Percentiles rank a stretch among this genome's conserved stretches.
Conservation (phyloP, 192 early-diverging fungal species). For the Backusella westeae region DNA sequence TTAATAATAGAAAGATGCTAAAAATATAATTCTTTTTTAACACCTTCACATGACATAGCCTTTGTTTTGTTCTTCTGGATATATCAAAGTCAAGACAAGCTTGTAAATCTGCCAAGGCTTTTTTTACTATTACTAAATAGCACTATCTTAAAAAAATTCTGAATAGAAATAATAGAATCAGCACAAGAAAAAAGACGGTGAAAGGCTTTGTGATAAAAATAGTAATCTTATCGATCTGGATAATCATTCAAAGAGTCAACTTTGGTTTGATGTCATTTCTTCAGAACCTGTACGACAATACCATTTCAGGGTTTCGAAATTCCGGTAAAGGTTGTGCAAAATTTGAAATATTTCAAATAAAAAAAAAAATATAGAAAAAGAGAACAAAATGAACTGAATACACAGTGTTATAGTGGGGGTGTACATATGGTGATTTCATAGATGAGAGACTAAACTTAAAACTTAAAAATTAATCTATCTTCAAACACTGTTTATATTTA, state of each 20-base stretch:
- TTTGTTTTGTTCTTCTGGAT: neutral
- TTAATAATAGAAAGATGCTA: slow-evolving; percentile 1
- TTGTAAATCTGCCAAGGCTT: neutral
- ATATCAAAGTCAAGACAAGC: neutral
- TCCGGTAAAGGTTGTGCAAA: no score
- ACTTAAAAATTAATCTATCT: neutral
- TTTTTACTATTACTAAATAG: neutral
- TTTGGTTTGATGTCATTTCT: neutral
- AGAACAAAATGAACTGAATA: neutral
- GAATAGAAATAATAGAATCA: neutral
- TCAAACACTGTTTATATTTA: neutral
- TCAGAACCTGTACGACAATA: neutral
- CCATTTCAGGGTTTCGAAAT: neutral
- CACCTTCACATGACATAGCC: neutral
- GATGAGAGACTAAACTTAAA: neutral
- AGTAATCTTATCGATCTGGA: neutral
- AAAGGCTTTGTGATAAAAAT: neutral
- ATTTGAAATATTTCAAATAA: neutral
- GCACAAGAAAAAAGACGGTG: neutral
- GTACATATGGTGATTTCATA: neutral
- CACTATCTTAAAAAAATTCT: neutral
- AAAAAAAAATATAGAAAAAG: neutral
- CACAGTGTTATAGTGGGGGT: neutral
- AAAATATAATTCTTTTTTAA: neutral
- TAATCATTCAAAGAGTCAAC: neutral